Conservation (phyloP, 2,329 filamentous ascomycete genomes). For the Eurotiales sp. region DNA sequence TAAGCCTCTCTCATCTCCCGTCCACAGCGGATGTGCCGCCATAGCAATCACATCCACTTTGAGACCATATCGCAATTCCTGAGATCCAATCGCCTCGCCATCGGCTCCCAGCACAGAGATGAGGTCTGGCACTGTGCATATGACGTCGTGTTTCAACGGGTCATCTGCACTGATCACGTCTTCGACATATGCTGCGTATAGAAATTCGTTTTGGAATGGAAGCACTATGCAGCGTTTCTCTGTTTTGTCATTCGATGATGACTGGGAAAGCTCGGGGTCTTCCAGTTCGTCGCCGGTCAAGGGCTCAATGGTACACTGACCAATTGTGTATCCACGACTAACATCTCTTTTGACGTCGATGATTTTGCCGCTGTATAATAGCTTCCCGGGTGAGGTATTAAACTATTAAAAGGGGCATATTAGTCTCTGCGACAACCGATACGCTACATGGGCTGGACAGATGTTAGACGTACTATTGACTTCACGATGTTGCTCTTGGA, state of each 20-base stretch:
- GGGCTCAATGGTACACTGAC: slow-evolving; percentile 27
- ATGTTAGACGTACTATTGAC: slow-evolving; percentile 33
- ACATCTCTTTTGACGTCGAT: slow-evolving; percentile 40
- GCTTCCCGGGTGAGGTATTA: slow-evolving; percentile 28
- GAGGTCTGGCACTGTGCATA: slow-evolving; percentile 32
- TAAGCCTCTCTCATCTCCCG: slow-evolving; percentile 33
- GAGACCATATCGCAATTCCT: slow-evolving; percentile 51
- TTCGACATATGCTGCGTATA: slow-evolving; percentile 24
- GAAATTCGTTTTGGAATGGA: slow-evolving; percentile 29
- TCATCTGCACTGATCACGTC: slow-evolving; percentile 4
- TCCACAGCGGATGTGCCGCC: slow-evolving; percentile 51
- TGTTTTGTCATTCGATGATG: background rate
- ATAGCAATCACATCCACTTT: slow-evolving; percentile 50
- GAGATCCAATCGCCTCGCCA: slow-evolving; percentile 49
- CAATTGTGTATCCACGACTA: slow-evolving; percentile 39
- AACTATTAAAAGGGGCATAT: slow-evolving; percentile 19
- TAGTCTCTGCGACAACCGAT: slow-evolving; percentile 9
- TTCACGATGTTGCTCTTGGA: slow-evolving; percentile 35
- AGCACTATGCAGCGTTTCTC: slow-evolving; percentile 16
- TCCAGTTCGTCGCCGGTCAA: slow-evolving; percentile 22
- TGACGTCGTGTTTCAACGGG: slow-evolving; percentile 19
- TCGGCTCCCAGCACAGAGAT: slow-evolving; percentile 40
- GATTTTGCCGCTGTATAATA: slow-evolving; percentile 46
- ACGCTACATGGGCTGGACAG: no score
- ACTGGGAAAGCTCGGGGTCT: background rate